A percentile compares a stretch with the other conserved stretches of the same genome.
These are phyloP conservation scores for Fusarium compactum DNA, from an alignment of 2,329 filamentous ascomycete species.

Conservation along the genomic window DNA sequence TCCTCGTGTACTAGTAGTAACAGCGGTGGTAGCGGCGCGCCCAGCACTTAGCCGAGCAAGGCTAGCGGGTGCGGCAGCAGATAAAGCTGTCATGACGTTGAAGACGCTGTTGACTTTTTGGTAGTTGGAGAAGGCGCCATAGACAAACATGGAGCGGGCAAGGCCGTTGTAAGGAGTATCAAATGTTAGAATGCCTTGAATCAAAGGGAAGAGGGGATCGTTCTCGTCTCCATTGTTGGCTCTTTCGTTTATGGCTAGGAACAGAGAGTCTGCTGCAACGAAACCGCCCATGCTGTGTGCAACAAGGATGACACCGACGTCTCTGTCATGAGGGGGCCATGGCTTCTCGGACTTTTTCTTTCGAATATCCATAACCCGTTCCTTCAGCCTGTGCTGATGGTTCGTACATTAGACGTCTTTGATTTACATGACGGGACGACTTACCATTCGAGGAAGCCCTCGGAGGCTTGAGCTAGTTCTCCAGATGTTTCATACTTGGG, in stretches of 20 bases:
- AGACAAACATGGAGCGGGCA: slow-evolving; percentile 70
- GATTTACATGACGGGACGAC: background rate
- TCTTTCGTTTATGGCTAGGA: slow-evolving; percentile 76
- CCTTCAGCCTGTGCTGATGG: slow-evolving; percentile 72
- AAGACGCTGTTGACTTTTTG: slow-evolving; percentile 68
- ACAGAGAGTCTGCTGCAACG: slow-evolving; percentile 83
- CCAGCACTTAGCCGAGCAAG: slow-evolving; percentile 50
- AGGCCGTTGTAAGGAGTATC: slow-evolving; percentile 86
- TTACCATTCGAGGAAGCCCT: slow-evolving; percentile 62
- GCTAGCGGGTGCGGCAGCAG: slow-evolving; percentile 61
- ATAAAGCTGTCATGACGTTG: slow-evolving; percentile 68
- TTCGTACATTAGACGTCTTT: background rate
- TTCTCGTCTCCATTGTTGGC: slow-evolving; percentile 53
- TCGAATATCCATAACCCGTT: slow-evolving; percentile 80
- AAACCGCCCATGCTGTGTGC: slow-evolving; percentile 92
- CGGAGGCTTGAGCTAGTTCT: slow-evolving; percentile 66
- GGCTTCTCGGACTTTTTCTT: slow-evolving; percentile 78
- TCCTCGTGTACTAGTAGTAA: slow-evolving; percentile 44
- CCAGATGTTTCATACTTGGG: slow-evolving; percentile 80
- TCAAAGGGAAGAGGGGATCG: slow-evolving; percentile 78
- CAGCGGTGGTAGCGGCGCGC: slow-evolving; percentile 33
- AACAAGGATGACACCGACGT: slow-evolving; percentile 81
- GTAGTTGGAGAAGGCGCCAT: slow-evolving; percentile 70
- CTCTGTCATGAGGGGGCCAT: slow-evolving; percentile 83
- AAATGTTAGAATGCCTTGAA: slow-evolving; percentile 84